Base-by-base conservation (phyloP, 176 grass and related monocot genomes). In the Eleusine coracana region DNA sequence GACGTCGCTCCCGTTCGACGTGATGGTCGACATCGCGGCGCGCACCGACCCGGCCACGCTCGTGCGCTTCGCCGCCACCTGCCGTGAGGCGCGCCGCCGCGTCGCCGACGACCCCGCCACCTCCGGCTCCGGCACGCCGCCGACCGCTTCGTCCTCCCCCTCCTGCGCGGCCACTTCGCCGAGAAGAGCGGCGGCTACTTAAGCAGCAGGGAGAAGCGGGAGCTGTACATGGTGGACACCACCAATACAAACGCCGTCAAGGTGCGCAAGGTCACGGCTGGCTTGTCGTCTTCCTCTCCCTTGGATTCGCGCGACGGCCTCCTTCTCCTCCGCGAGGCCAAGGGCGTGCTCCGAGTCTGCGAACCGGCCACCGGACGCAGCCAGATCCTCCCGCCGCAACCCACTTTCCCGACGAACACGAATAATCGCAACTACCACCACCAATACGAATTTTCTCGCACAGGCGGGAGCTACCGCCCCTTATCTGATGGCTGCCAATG, bases 11-110 rank as follows among this genome's bases (percentile, higher is more conserved):
- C 68, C 68, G 25, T 38, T 72, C 6, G 80, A 82, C 68, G 25
- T 82, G 6, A 17, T 82, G 15, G 9, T 48, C 1, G 67, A 45
- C 5, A 72, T 82, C 68, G 67, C 69, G 9, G 68, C 39, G 27
- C 25, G 80, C 11, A 20, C 54, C 25, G 80, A 82, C 68, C 54
- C 68, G 6, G 25, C 5, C 25, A 45, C 54, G 7, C 52, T 82
- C 25, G 31, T 82, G 3, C 80, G 80, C 6, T 82, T 56, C 80
- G 80, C 68, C 68, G 67, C 51, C 2, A 20, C 79, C 17, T 81
- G 37, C 14, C 5, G 38, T 5, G 51, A 44, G 37, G 23, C 28
- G 54, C 68, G 68, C 80, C 14, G 38, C 15, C 38, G 68, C 51
- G 17, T 71, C 79, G 38, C 52, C 0, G 79, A 59, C 23, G 23